These are phyloP conservation scores for Nicotiana benthamiana DNA, from an alignment of 257 asterid species.

Conservation along the genomic window DNA sequence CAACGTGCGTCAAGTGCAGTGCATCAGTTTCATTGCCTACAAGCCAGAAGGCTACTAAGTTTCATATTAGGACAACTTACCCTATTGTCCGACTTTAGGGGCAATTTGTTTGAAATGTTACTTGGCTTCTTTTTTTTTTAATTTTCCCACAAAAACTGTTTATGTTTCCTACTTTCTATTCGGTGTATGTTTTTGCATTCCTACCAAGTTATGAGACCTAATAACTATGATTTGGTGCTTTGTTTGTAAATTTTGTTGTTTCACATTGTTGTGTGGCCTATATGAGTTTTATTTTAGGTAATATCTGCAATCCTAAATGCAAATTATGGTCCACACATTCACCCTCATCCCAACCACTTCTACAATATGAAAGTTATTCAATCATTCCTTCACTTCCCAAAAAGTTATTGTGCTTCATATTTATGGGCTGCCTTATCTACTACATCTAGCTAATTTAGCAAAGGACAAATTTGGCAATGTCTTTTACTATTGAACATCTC, in stretches of 20 bases:
- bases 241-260: not conserved
- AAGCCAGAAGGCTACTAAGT: slow-evolving; percentile 10
- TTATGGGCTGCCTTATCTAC: not conserved
- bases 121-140: not conserved
- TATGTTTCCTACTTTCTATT: not conserved
- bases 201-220: slow-evolving; percentile 17
- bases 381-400: not conserved
- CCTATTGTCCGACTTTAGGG: not conserved
- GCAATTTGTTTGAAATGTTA: not conserved
- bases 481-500: not conserved
- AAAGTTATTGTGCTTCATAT: not conserved
- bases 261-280: not conserved
- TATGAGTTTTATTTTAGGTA: too few relatives aligned
- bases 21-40: slow-evolving; percentile 32
- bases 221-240: not conserved
- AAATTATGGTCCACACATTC: not conserved
- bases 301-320: not conserved
- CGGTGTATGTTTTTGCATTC: slow-evolving; percentile 16
- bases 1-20: slow-evolving; percentile 31
- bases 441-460: not conserved
- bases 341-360: not conserved
- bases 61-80: not conserved
- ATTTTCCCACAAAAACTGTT: not conserved
- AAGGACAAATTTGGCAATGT: not conserved
- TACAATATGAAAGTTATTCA: not conserved